Evolutionary conservation across 176 grass and related monocot genomes (phyloP).

Genomic region (Bonia amplexicaulis): DNA sequence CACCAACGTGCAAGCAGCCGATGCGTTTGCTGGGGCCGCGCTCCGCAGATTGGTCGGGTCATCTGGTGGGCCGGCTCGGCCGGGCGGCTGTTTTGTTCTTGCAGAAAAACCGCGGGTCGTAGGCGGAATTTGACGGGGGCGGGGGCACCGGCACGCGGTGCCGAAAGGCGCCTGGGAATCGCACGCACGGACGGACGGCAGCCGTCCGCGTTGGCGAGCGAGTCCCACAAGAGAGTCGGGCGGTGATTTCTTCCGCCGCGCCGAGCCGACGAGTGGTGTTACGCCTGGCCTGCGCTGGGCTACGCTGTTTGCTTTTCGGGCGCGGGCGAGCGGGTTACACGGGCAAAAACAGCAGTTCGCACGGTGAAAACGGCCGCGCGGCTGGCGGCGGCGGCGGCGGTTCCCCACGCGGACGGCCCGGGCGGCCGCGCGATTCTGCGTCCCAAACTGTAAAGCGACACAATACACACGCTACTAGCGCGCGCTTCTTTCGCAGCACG

Average conservation of each 20-base stretch:
- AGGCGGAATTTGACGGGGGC: not conserved
- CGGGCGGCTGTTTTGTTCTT: not conserved
- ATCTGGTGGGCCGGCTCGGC: not conserved
- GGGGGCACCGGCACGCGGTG: no score
- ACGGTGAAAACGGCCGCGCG: no score
- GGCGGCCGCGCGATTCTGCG: not conserved
- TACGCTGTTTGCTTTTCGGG: not conserved
- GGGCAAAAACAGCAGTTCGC: no score
- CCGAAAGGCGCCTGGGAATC: not conserved
- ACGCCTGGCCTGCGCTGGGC: not conserved
- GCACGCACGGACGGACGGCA: not conserved
- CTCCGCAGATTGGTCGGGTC: not conserved
- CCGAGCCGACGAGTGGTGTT: no score
- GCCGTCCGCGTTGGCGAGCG: not conserved
- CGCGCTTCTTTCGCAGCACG: no score
- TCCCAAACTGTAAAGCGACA: not conserved
- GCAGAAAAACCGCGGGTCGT: not conserved
- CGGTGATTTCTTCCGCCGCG: not conserved
- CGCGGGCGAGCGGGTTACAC: no score
- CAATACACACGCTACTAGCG: no score
- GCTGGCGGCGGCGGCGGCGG: not conserved
- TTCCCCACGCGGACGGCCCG: not conserved
- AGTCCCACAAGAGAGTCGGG: no score
- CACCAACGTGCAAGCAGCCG: not conserved
- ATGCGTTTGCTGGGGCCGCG: not conserved